Evolutionary conservation across 306 rosid genomes (phyloP), one percentile per base, ranked within the genome.

Genomic region (Castanospermum australe): DNA sequence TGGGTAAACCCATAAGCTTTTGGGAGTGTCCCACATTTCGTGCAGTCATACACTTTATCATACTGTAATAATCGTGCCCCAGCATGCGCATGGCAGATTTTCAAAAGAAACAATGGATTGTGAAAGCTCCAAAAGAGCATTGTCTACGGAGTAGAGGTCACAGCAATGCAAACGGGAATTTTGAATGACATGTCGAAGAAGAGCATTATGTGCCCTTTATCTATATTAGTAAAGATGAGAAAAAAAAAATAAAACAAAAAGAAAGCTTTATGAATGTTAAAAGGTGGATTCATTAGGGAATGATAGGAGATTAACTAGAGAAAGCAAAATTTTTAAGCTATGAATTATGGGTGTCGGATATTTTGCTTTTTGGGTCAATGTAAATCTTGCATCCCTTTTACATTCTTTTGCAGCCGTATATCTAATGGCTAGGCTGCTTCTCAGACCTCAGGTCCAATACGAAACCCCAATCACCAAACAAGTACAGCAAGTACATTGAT

Each of bases 51-150:
- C 63, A 77, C 63, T 71, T 79, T 32, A 38, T 62, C 62, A 24
- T 65, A 77, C 30, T 51, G 81, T 24, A 38, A 71, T 65, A 78
- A 83, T 71, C 12, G 17, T 71, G 76, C 76, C 28, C 48, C 59
- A 45, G 60, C 76, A 83, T 56, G 79, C 83, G 76, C 83, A 77
- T 71, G 36, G 17, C 45, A 24, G 39, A 25, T 24, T 74, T 73
- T 63, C 22, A 21, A 54, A 77, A 67, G 77, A 51, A 55, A 38
- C 30, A 67, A 62, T 55, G 24, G 42, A 47, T 35, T 70, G 48
- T 45, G 44, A 59, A 54, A 22, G 48, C 56, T 62, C 73, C 30
- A 62, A 50, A 70, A 62, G 54, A 32, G 72, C 24, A 28, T 21
- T 22, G 42, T 20, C 71, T 35, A 1, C 8, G 24, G 14, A 48